Percentiles rank a stretch among this genome's conserved stretches.
phyloP scores from a whole-genome alignment of 352 stramenopile genomes.

The Pythium plurisporium region DNA sequence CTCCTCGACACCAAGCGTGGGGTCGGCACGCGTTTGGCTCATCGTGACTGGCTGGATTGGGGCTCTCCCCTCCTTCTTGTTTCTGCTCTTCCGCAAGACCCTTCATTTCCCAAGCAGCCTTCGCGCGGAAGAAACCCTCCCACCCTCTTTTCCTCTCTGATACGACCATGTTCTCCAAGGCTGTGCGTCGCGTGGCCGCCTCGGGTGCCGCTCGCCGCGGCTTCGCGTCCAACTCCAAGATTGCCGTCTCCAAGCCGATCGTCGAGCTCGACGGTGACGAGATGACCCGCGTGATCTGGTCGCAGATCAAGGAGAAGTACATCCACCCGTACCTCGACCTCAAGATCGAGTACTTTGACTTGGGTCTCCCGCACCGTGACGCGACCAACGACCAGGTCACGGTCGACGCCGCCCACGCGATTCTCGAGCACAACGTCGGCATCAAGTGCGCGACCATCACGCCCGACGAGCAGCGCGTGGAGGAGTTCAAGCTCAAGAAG shows the following conservation, averaged over 20 bases:
- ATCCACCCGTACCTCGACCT: constrained; percentile 82
- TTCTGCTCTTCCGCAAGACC: background rate
- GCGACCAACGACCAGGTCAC: constrained; percentile 84
- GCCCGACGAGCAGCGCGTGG: constrained; percentile 75
- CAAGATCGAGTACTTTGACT: constrained; percentile 85
- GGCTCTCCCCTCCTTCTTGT: constrained; percentile 10
- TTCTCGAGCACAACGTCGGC: constrained; percentile 74
- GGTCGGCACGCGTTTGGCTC: constrained; percentile 11
- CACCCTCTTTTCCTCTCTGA: background rate
- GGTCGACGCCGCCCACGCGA: constrained; percentile 68
- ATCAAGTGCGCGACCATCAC: constrained; percentile 91
- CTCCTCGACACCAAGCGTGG: constrained; percentile 4
- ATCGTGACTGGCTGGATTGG: background rate
- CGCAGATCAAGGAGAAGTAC: constrained; percentile 64
- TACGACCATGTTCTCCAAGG: constrained; percentile 47
- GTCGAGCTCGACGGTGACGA: constrained; percentile 87
- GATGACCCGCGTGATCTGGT: constrained; percentile 81
- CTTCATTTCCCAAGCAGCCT: constrained; percentile 34
- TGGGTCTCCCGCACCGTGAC: constrained; percentile 73
- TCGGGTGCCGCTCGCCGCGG: background rate
- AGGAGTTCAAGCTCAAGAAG: constrained; percentile 83
- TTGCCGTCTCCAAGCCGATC: constrained; percentile 70
- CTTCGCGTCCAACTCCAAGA: constrained; percentile 53
- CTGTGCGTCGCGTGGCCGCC: constrained; percentile 33
- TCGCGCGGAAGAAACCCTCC: background rate